Conservation (phyloP, 2,329 filamentous ascomycete genomes). For the Trichoderma oligosporum region DNA sequence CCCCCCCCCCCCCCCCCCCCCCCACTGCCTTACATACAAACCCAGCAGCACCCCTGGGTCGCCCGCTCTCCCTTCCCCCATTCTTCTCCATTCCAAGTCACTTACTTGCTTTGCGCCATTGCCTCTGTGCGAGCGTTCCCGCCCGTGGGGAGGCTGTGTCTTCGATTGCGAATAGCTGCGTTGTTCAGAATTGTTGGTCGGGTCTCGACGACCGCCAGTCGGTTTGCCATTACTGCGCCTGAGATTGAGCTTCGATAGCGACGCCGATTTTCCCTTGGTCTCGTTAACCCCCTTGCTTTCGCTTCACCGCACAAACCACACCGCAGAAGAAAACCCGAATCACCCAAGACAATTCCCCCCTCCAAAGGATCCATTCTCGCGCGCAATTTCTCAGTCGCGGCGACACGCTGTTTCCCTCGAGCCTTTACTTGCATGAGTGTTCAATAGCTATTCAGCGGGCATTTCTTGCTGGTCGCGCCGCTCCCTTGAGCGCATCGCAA, state of each 20-base stretch:
- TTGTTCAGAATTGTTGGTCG: neutral
- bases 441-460: slow-evolving; percentile 2
- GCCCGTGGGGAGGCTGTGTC: slow-evolving; percentile 18
- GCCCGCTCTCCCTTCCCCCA: slow-evolving; percentile 17
- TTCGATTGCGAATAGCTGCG: slow-evolving; percentile 16
- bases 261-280: neutral
- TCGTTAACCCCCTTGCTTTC: slow-evolving; percentile 11
- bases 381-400: slow-evolving; percentile 16
- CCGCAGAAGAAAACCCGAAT: neutral
- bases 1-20: too few relatives aligned
- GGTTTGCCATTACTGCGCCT: neutral
- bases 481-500: slow-evolving; percentile 14
- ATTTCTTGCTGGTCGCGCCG: neutral
- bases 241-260: neutral
- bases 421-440: neutral
- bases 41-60: slow-evolving; percentile 15
- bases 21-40: slow-evolving; percentile 25
- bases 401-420: slow-evolving; percentile 1
- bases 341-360: neutral
- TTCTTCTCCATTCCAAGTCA: slow-evolving; percentile 18
- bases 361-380: slow-evolving; percentile 5
- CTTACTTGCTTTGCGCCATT: slow-evolving; percentile 19
- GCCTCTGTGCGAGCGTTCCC: slow-evolving; percentile 20
- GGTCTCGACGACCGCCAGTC: neutral
- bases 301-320: slow-evolving; percentile 18